Conservation (phyloP, 73 alveolate genomes). For the Uronychia binucleata region DNA sequence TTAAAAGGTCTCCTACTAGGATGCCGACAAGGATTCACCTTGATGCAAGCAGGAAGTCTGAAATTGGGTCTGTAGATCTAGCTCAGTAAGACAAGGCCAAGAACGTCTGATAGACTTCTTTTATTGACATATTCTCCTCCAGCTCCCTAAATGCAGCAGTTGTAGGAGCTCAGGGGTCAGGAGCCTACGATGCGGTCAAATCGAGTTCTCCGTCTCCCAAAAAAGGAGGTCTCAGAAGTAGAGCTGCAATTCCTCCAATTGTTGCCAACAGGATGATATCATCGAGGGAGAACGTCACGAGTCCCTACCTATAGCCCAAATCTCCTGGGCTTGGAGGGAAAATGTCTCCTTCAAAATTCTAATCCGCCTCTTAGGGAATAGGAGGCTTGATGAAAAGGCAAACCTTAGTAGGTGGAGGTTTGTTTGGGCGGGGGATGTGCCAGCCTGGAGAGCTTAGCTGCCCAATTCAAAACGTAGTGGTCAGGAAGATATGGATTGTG, state of each 20-base stretch:
- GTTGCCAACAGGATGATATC: too few relatives aligned
- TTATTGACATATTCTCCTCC: neutral
- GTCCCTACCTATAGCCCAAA: too few relatives aligned
- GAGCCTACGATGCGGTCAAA: neutral
- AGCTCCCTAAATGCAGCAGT: too few relatives aligned
- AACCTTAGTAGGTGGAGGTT: neutral
- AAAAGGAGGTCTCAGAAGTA: neutral
- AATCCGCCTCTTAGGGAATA: neutral
- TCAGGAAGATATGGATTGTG: neutral
- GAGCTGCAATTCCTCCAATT: neutral
- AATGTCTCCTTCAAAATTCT: neutral
- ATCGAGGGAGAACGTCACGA: too few relatives aligned
- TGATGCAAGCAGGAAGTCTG: neutral
- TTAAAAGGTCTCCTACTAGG: too few relatives aligned
- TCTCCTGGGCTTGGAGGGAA: too few relatives aligned
- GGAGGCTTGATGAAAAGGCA: too few relatives aligned
- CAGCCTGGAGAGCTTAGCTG: neutral
- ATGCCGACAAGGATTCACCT: neutral
- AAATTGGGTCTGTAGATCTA: neutral
- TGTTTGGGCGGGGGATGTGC: neutral
- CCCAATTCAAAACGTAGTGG: neutral
- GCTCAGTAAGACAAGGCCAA: neutral
- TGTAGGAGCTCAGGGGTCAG: neutral
- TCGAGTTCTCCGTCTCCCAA: neutral
- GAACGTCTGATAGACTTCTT: neutral